Conservation (phyloP, 2,329 filamentous ascomycete genomes). For the Fusarium gaditjirri region DNA sequence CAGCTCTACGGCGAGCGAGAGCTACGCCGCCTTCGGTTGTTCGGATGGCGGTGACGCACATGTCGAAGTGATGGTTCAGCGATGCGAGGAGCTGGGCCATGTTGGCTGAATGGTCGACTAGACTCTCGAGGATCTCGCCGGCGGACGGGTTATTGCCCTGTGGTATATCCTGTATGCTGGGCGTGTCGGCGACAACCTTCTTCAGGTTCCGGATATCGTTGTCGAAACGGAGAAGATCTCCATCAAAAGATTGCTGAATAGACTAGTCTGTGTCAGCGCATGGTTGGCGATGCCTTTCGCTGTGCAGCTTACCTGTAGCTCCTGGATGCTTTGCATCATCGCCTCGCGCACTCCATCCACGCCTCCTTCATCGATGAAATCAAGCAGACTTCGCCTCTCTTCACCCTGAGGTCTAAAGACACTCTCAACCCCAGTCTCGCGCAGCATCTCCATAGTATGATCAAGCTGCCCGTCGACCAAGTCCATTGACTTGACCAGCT, state of each 20-base stretch:
- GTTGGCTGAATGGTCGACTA: conserved; percentile 80
- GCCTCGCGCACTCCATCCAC: conserved; percentile 73
- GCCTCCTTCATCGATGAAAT: conserved; percentile 79
- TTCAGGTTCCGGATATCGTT: conserved; percentile 75
- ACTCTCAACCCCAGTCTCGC: conserved; percentile 71
- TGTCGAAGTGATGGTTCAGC: conserved; percentile 88
- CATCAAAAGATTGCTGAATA: conserved; percentile 78
- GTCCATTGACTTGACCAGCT: conserved; percentile 73
- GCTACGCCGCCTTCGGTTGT: conserved; percentile 86
- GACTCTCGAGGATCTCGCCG: conserved; percentile 65
- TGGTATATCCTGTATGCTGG: conserved; percentile 48
- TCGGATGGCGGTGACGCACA: conserved; percentile 90
- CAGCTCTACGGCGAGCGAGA: conserved; percentile 73
- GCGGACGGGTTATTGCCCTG: conserved; percentile 53
- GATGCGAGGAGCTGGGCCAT: conserved; percentile 86
- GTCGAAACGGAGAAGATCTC: conserved; percentile 79
- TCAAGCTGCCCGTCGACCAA: conserved; percentile 72
- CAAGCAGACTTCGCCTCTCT: conserved; percentile 71
- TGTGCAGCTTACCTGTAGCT: conserved; percentile 67
- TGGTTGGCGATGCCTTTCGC: neutral
- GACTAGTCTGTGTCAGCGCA: conserved; percentile 52
- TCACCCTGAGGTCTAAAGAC: conserved; percentile 69
- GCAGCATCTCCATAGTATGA: conserved; percentile 72
- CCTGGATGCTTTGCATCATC: conserved; percentile 76
- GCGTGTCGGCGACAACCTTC: conserved; percentile 61